Conservation (phyloP, 495 filamentous ascomycete species). For the Lasiosphaeria ovina region DNA sequence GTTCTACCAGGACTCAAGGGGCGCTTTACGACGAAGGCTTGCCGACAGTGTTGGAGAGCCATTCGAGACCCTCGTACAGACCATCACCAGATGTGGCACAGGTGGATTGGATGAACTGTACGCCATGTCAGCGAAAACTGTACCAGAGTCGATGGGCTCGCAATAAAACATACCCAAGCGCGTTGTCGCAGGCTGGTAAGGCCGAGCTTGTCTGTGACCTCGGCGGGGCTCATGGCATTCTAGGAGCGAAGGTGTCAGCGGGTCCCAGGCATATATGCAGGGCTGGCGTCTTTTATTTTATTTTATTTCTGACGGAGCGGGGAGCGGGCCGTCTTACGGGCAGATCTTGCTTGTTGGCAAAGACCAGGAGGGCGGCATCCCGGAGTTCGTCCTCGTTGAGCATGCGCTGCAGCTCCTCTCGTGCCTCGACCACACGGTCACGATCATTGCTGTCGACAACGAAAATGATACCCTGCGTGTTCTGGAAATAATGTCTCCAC, state of each 20-base stretch:
- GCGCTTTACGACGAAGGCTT: constrained; percentile 70
- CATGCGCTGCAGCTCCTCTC: constrained; percentile 99
- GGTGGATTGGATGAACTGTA: constrained; percentile 98
- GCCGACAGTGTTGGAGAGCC: constrained; percentile 96
- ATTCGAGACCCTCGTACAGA: constrained; percentile 99
- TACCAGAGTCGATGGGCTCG: neutral
- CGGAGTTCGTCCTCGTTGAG: constrained; percentile 99
- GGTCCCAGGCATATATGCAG: neutral
- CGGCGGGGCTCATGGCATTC: constrained; percentile 99
- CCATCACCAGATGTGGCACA: constrained; percentile 99
- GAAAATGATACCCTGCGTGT: constrained; percentile 99
- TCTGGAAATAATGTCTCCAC: constrained; percentile 99
- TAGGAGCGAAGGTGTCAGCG: constrained; percentile 39
- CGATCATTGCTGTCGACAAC: constrained; percentile 99
- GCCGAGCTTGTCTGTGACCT: constrained; percentile 99
- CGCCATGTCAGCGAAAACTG: neutral
- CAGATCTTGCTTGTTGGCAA: constrained; percentile 99
- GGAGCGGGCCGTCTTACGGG: constrained; percentile 61
- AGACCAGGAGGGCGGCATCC: constrained; percentile 95
- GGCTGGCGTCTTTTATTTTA: too few species aligned
- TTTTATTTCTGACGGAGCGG: neutral
- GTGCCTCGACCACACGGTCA: constrained; percentile 97
- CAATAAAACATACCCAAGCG: constrained; percentile 77
- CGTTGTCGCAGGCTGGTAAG: constrained; percentile 97
- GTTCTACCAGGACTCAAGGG: constrained; percentile 8